Percentiles rank a stretch among this genome's conserved stretches.
phyloP scores from a whole-genome alignment of 805 yeast genomes.

The Spathaspora sp. region DNA sequence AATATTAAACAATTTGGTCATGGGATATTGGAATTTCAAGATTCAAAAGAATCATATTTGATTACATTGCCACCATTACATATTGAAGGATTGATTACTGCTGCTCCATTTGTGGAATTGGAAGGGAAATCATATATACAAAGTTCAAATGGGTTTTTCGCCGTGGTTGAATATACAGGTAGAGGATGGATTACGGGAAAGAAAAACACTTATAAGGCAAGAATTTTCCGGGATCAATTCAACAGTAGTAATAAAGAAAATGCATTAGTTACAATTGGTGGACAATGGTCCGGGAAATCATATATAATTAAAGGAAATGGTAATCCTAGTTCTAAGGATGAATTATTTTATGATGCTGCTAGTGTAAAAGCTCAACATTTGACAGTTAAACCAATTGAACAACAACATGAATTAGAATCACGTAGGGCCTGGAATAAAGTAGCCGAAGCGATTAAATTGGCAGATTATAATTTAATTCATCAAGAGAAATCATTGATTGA shows the following conservation, averaged over 20 bases:
- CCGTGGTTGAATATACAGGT: conserved; percentile 78
- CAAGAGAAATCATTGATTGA: conserved; percentile 76
- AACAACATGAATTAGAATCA: conserved; percentile 78
- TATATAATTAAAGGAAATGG: conserved; percentile 55
- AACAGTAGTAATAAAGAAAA: conserved; percentile 51
- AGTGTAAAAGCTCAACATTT: conserved; percentile 51
- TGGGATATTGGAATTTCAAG: conserved; percentile 65
- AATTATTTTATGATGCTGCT: conserved; percentile 62
- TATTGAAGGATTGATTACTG: conserved; percentile 87
- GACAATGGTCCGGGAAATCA: conserved; percentile 90
- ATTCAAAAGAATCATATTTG: conserved; percentile 63
- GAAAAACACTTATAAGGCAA: conserved; percentile 87
- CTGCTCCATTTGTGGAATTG: conserved; percentile 91
- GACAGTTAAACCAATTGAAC: conserved; percentile 72
- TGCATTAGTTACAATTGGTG: conserved; percentile 74
- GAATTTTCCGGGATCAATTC: conserved; percentile 55
- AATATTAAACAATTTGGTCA: conserved; percentile 92
- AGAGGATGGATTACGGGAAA: conserved; percentile 95
- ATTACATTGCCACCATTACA: conserved; percentile 93
- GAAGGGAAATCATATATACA: conserved; percentile 87
- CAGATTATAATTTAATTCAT: conserved; percentile 74
- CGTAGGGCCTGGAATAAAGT: conserved; percentile 89
- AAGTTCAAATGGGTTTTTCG: conserved; percentile 70
- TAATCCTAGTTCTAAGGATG: conserved; percentile 41
- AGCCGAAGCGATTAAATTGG: conserved; percentile 76